Evolutionary conservation across 306 rosid genomes (phyloP).

Genomic region (Begonia peltatifolia): DNA sequence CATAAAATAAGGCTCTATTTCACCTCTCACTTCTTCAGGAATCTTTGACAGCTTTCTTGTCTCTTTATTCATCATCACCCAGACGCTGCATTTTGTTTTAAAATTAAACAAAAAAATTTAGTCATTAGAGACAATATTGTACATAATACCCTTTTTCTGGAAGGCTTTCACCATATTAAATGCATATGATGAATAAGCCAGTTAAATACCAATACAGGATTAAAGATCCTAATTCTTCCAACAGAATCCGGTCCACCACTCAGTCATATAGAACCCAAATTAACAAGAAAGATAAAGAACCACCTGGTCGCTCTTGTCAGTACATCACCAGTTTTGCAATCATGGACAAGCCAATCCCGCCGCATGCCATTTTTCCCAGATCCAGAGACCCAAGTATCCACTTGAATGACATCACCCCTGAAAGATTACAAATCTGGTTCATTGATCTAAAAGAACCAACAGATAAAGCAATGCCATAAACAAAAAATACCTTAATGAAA

Average conservation of each 20-base stretch:
- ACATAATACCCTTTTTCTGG: no score
- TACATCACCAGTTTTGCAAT: constrained; percentile 51
- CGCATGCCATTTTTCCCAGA: constrained; percentile 71
- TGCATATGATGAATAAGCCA: no score
- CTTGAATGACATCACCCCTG: constrained; percentile 21
- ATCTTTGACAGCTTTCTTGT: constrained; percentile 88
- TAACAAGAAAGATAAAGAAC: neutral
- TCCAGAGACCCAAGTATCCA: constrained; percentile 51
- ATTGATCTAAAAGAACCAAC: constrained; percentile 4
- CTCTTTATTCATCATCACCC: constrained; percentile 99
- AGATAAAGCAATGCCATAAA: no score
- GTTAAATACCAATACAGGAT: no score
- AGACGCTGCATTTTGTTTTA: constrained; percentile 42
- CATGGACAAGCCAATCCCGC: constrained; percentile 67
- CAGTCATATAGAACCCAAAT: neutral
- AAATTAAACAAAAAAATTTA: no score
- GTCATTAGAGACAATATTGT: no score
- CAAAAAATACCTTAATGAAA: no score
- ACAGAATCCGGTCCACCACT: no score
- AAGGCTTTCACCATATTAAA: no score
- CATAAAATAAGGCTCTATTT: constrained; percentile 74
- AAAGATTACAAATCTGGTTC: neutral
- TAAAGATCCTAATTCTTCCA: no score
- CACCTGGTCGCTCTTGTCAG: constrained; percentile 60
- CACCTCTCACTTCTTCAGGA: constrained; percentile 83